Evolutionary conservation across 352 stramenopile species (phyloP).

Genomic region (Saprolegnia parasitica): DNA sequence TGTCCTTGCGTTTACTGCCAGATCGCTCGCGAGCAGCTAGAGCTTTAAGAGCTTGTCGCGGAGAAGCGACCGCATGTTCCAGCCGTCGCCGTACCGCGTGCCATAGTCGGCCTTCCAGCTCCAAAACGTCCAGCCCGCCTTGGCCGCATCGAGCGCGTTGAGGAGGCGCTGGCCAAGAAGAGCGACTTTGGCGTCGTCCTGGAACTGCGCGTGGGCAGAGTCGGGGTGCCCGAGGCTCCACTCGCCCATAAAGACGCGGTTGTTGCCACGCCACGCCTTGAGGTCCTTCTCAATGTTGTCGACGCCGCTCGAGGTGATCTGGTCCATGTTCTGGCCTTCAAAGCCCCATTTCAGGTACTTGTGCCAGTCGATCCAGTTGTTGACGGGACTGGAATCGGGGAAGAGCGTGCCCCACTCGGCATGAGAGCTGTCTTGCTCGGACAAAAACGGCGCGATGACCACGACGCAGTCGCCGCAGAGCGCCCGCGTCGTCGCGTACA

Average conservation of each 20-base stretch:
- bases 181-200: constrained; percentile 40
- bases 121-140: constrained; percentile 85
- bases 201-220: constrained; percentile 42
- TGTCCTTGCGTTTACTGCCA: background rate
- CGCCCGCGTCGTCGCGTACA: constrained; percentile 51
- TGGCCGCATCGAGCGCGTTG: constrained; percentile 48
- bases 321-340: constrained; percentile 45
- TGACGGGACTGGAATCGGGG: constrained; percentile 33
- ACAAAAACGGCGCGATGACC: constrained; percentile 47
- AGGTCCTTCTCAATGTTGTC: constrained; percentile 52
- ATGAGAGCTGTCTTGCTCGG: constrained; percentile 40
- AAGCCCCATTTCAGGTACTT: constrained; percentile 67
- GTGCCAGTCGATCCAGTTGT: constrained; percentile 51
- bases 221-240: constrained; percentile 65
- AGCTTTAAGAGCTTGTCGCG: constrained; percentile 31
- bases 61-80: constrained; percentile 75
- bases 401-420: constrained; percentile 44
- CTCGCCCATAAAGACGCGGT: constrained; percentile 68
- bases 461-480: constrained; percentile 58
- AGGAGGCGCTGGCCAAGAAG: constrained; percentile 58
- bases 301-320: constrained; percentile 56
- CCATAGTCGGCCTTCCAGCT: constrained; percentile 71
- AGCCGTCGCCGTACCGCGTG: constrained; percentile 45
- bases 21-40: background rate
- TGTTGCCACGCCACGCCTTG: constrained; percentile 56